Evolutionary conservation across 23 red algal genomes (phyloP).

Genomic region (Agarophyton chilense): DNA sequence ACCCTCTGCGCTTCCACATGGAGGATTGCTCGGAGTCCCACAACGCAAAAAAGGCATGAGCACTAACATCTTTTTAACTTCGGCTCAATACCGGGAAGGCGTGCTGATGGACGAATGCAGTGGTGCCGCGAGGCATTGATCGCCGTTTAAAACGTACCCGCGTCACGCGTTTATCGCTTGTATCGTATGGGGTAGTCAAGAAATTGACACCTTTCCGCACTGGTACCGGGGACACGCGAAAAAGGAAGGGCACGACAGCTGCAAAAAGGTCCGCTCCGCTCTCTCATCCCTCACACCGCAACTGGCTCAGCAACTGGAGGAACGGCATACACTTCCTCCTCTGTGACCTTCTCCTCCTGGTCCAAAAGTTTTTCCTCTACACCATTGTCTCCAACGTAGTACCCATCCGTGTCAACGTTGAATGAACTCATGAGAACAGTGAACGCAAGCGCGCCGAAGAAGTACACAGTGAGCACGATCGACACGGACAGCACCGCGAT

Average conservation of each 20-base stretch:
- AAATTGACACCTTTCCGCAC: too few species aligned
- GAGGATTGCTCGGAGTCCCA: too few species aligned
- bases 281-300: not conserved
- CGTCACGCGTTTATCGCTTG: too few species aligned
- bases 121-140: too few species aligned
- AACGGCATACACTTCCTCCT: not conserved
- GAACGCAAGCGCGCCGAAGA: conserved; percentile 40
- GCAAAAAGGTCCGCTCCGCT: not conserved
- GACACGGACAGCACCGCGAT: conserved; percentile 55
- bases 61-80: too few species aligned
- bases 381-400: conserved; percentile 34
- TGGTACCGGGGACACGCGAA: not conserved
- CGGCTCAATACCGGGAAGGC: too few species aligned
- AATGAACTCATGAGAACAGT: conserved; percentile 27
- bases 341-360: not conserved
- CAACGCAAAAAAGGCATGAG: too few species aligned
- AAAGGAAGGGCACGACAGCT: not conserved
- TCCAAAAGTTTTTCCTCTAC: not conserved
- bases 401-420: conserved; percentile 28
- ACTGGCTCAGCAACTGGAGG: not conserved
- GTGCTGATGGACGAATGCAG: too few species aligned
- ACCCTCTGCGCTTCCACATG: too few species aligned
- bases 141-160: too few species aligned
- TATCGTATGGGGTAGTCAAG: too few species aligned
- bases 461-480: conserved; percentile 38